Evolutionary conservation across 345 rosid genomes (phyloP), one percentile per base, ranked within the genome.

Genomic region (Ceriops decandra): DNA sequence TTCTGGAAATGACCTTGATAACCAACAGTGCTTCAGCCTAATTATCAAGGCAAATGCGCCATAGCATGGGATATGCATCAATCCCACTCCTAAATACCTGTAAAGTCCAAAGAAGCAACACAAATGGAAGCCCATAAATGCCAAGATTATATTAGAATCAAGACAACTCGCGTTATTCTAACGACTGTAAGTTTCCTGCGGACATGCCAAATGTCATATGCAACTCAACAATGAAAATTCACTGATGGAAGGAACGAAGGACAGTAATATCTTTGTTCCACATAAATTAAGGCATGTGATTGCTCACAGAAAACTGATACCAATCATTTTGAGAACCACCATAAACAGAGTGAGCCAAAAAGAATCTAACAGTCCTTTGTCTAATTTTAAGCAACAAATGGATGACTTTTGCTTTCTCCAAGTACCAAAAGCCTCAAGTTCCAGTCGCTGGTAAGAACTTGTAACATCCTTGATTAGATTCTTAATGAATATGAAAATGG

Each of bases 71-170:
- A 90, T 5, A 67, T 88, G 88, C 89, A 83, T 66, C 77, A 83
- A 38, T 16, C 92, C 90, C 62, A 88, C 89, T 52, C 85, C 95
- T 32, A 83, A 22, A 72, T 91, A 95, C 99, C 99, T 91, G 89
- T 59, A 75, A 53, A 70, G 17, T 47, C 46, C 70, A 28, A 7
- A n/a, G 63, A 22, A 5, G 35, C 22, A 74, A 65, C 56, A 61
- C 2, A 53, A 31, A 54, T 22, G 66, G 56, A 57, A 65, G 52
- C 8, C 24, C 17, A 9, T 20, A 35, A 66, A 66, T 53, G 63
- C 52, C 26, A 63, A 7, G 26, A 60, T 46, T 20, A 38, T 24
- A n/a, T 26, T 11, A 16, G 27, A 62, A 0, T 27, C n/a, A n/a
- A n/a, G 21, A 0, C 22, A 52, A 7, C 16, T 62, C 20, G 6